A percentile compares a stretch with the other conserved stretches of the same genome.
phyloP scores from a whole-genome alignment of 1,284 basidiomycete species.

The Microbotryum violaceum region DNA sequence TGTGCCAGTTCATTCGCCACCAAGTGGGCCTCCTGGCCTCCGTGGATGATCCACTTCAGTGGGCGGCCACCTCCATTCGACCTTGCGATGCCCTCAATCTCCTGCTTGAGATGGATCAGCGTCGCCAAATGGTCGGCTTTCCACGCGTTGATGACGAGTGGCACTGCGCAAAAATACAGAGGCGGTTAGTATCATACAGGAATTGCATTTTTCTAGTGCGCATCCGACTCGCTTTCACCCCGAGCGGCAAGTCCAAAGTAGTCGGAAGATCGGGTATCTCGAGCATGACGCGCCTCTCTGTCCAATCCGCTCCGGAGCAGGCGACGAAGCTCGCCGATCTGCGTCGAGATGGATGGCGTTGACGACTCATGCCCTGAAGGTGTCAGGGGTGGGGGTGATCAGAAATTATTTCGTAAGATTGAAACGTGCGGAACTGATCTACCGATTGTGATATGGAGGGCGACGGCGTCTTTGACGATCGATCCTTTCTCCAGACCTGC shows the following conservation, averaged over 20 bases:
- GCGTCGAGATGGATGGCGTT: slow-evolving; percentile 54
- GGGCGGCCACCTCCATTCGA: slow-evolving; percentile 44
- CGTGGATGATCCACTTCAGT: slow-evolving; percentile 44
- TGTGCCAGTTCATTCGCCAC: slow-evolving; percentile 64
- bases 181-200: slow-evolving; percentile 20
- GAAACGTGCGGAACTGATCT: neutral
- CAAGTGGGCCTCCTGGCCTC: slow-evolving; percentile 65
- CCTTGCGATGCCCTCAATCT: slow-evolving; percentile 53
- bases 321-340: slow-evolving; percentile 60
- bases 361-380: slow-evolving; percentile 42
- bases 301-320: slow-evolving; percentile 50
- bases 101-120: slow-evolving; percentile 61
- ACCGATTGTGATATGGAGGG: slow-evolving; percentile 61
- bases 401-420: no score
- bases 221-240: neutral
- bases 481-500: slow-evolving; percentile 54
- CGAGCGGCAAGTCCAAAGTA: neutral
- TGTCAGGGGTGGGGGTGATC: neutral
- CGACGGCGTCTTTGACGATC: slow-evolving; percentile 58
- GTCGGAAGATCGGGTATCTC: slow-evolving; percentile 56
- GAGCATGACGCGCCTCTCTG: slow-evolving; percentile 47
- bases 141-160: slow-evolving; percentile 61
- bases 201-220: neutral
- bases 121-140: slow-evolving; percentile 67
- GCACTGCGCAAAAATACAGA: slow-evolving; percentile 47